Base-by-base conservation (phyloP, 805 yeast genomes). In the Ogataea pilisensis region DNA sequence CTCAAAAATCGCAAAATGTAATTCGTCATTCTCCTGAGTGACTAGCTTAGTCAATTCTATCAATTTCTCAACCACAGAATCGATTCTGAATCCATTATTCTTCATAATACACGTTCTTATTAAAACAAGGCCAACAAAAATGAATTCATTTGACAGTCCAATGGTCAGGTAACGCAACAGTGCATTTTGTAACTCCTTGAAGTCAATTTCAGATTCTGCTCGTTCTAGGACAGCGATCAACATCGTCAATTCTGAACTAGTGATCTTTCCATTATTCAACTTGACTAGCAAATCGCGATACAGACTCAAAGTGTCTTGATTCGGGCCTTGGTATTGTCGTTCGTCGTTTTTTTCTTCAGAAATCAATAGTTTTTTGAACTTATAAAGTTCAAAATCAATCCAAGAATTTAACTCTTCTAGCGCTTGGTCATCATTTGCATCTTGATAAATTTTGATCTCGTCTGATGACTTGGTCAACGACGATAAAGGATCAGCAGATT, bases 1-100 rank as follows among this genome's bases (percentile, higher is more conserved):
- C 8, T 74, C 69, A 3, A 66, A 63, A 5, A 61, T 50, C 1
- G 56, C 57, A 32, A 45, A 31, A n/a, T 38, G 41, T 17, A 55
- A 17, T 24, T 55, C 60, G 8, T 53, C 55, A 8, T 40, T 38
- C 4, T 35, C 38, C 8, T 13, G 18, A 6, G 32, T 39, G 4
- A 45, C 14, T 6, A 32, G 2, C n/a, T 38, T 16, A 14, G 50
- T 31, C 8, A 55, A 32, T 13, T 48, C 48, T 11, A 53, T 32
- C 22, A 55, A 34, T 26, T 47, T 52, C 11, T 39, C 37, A 25
- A 50, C 49, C 3, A 50, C 38, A n/a, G 14, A 29, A 1, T 44
- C 21, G 2, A 44, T 31, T 8, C 42, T 42, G 19, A 13, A 24
- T 4, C 37, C 37, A 3, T 36, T 30, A n/a, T 35, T 41, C n/a